These are phyloP conservation scores for Geotrichum bryndzae DNA, from an alignment of 1,139 yeast species.

Conservation along the genomic window DNA sequence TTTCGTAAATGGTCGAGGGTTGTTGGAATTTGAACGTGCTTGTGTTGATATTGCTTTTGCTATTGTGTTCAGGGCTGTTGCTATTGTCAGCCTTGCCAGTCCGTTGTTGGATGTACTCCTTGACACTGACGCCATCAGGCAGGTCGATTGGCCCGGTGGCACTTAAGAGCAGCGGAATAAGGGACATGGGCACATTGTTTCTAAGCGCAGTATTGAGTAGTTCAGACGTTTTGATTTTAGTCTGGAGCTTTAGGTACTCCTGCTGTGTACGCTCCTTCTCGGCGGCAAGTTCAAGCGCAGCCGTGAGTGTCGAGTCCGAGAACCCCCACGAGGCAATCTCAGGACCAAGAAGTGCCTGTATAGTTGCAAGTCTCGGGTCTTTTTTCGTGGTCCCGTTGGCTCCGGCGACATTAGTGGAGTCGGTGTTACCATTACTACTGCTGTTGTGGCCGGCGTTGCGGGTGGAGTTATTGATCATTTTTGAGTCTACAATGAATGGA, in stretches of 20 bases:
- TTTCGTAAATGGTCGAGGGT: neutral
- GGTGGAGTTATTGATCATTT: neutral
- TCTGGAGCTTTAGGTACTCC: slow-evolving; percentile 65
- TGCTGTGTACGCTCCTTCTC: slow-evolving; percentile 86
- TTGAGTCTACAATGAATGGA: neutral
- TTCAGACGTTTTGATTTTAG: slow-evolving; percentile 53
- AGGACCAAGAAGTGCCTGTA: slow-evolving; percentile 45
- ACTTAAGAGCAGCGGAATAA: slow-evolving; percentile 60
- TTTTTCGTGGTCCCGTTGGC: neutral
- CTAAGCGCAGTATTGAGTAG: slow-evolving; percentile 56
- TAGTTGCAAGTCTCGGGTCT: slow-evolving; percentile 3
- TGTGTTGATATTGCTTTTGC: slow-evolving; percentile 7
- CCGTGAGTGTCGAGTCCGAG: slow-evolving; percentile 56
- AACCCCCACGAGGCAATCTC: slow-evolving; percentile 51
- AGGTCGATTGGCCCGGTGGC: slow-evolving; percentile 6
- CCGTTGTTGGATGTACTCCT: slow-evolving; percentile 11
- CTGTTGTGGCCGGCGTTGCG: neutral
- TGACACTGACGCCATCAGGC: neutral
- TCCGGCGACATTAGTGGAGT: neutral
- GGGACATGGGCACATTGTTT: slow-evolving; percentile 59
- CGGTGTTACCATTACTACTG: neutral
- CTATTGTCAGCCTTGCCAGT: neutral
- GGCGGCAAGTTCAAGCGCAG: slow-evolving; percentile 56
- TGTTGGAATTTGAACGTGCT: slow-evolving; percentile 5
- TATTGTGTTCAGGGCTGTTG: neutral